Evolutionary conservation across 2,329 filamentous ascomycete species (phyloP), one percentile per base, ranked within the genome.

Genomic region (Cytospora leucostoma): DNA sequence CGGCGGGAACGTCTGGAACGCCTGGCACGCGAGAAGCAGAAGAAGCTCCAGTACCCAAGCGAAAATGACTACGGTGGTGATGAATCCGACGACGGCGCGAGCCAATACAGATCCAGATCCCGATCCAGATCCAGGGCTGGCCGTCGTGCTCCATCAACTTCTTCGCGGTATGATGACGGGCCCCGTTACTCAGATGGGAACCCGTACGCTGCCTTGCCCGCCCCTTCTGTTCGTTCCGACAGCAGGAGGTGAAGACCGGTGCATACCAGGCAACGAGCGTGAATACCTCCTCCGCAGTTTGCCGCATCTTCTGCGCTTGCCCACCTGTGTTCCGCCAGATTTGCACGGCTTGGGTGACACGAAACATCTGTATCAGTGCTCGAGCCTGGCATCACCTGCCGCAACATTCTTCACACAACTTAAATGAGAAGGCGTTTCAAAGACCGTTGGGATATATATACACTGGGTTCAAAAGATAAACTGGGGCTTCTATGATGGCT

Each of bases 111-210:
- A 27, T 27, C 27, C 58, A 72, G 73, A 65, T 27, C 27, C 27
- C 27, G 27, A 3, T 27, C 27, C 27, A 73, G 74, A 73, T 76
- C 74, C 60, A 76, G 80, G 68, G 74, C 77, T 67, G 78, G 80
- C 69, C 79, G 77, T 70, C 62, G 55, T 79, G 79, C 74, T 62
- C 74, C 79, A 59, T 73, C 77, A 67, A 74, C 75, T 71, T 74
- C 78, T 67, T 71, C 74, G 49, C 74, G 74, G 66, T 75, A 77
- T 65, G 72, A 77, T 62, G 79, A 82, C 49, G 77, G 76, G 59
- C 78, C 80, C 61, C 79, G 72, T 65, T 82, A 82, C 69, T 71
- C 74, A 53, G 79, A 83, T 66, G 80, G 77, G 59, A 80, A 80
- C 65, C 77, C 81, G 3, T 82, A 82, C 68, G 71, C 76, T 51